Evolutionary conservation across 1,284 basidiomycete genomes (phyloP), one percentile per base, ranked within the genome.

Genomic region (Melampsora occidentalis): DNA sequence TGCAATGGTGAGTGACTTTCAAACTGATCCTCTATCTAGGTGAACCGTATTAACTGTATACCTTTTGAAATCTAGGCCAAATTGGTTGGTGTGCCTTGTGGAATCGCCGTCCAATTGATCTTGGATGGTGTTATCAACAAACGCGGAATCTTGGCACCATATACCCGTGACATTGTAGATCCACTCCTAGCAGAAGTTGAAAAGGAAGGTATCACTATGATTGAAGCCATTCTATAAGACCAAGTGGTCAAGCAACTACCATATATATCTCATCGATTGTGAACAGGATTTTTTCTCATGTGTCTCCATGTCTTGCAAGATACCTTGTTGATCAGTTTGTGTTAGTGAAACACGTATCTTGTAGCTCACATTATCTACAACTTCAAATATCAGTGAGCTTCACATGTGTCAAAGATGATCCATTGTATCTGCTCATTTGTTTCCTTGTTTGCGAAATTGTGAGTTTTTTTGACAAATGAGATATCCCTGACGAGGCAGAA

Each of bases 51-150:
- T 10, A n/a, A 16, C 28, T 28, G 9, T n/a, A 46, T 35, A 28
- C 20, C 5, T 22, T 31, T 10, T 53, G 49, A 12, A 69, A 64
- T 64, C 28, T 28, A 76, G 73, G 73, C 73, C n/a, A 76, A 69
- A 53, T 84, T 88, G 57, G 95, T 97, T 69, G 96, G 96, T 79
- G 84, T 98, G 16, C 96, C 96, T 2, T 97, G 94, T 82, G 96
- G 94, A 80, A 91, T 98, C 81, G 95, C 96, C 12, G 89, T 89
- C 16, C 79, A 83, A 81, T 82, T 77, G 79, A 81, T 80, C 64
- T 78, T 86, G 72, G 86, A 87, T 79, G 86, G 93, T 79, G 87
- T 89, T 69, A 85, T 98, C 81, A 89, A 86, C 80, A 88, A 87
- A 77, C 88, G 90, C 12, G 94, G 94, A 81, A 87, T 98, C n/a